Percentiles rank a stretch among this genome's conserved stretches.
Evolutionary conservation across 1,284 basidiomycete genomes (phyloP).

Genomic region (Fomitopsis pinicola): DNA sequence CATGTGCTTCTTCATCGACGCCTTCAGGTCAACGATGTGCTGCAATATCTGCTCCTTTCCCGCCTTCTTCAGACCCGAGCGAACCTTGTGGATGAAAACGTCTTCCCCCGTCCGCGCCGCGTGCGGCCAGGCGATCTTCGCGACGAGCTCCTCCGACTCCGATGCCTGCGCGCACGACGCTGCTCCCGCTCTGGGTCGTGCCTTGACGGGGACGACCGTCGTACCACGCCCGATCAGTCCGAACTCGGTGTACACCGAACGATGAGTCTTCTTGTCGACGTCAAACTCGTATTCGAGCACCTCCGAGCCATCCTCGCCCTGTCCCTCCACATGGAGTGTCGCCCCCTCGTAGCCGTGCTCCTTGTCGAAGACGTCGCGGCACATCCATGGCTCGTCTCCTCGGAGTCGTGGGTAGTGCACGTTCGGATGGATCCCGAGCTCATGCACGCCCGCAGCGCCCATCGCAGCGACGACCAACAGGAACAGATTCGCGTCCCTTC

Average conservation of each 20-base stretch:
- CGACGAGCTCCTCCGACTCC: neutral
- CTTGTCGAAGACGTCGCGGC: neutral
- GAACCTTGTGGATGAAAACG: neutral
- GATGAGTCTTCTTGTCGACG: too few relatives aligned
- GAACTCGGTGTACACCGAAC: neutral
- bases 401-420: neutral
- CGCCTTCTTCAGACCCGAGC: neutral
- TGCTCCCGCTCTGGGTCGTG: neutral
- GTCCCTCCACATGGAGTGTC: neutral
- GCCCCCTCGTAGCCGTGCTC: neutral
- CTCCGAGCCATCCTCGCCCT: neutral
- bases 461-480: neutral
- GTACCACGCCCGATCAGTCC: neutral
- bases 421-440: neutral
- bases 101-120: neutral
- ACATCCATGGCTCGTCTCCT: neutral
- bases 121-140: neutral
- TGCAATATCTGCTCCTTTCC: neutral
- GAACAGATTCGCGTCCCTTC: neutral
- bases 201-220: neutral
- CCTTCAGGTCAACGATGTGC: constrained; percentile 4
- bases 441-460: neutral
- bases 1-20: neutral
- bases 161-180: neutral
- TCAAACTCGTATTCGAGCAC: too few relatives aligned